Conservation (phyloP, 1,139 yeast genomes). For the Debaryomyces nepalensis region DNA sequence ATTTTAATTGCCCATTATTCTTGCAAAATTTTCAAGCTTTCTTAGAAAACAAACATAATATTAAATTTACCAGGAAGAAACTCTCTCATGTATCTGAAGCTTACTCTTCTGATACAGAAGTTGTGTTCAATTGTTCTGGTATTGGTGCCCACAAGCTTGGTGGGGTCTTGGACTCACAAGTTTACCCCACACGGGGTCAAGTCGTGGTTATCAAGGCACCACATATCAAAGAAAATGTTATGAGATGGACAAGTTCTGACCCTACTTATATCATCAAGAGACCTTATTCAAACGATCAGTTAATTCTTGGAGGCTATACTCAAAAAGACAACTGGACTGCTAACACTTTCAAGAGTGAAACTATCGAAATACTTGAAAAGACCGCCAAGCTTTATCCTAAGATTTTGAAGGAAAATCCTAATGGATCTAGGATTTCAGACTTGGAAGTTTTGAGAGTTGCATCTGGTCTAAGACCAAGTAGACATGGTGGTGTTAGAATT, state of each 20-base stretch:
- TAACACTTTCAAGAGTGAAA: constrained; percentile 57
- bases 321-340: constrained; percentile 63
- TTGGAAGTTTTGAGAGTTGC: constrained; percentile 57
- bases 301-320: constrained; percentile 70
- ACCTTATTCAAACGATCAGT: constrained; percentile 62
- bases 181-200: constrained; percentile 72
- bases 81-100: constrained; percentile 43
- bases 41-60: constrained; percentile 16
- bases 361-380: constrained; percentile 61
- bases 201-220: constrained; percentile 67
- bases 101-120: constrained; percentile 37
- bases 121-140: constrained; percentile 73
- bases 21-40: constrained; percentile 18
- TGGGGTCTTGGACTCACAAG: constrained; percentile 57
- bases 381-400: constrained; percentile 59
- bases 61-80: constrained; percentile 6
- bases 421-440: constrained; percentile 24
- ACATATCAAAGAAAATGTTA: constrained; percentile 50
- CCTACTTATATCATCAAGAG: constrained; percentile 75
- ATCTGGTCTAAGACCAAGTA: constrained; percentile 71
- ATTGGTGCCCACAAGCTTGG: constrained; percentile 60
- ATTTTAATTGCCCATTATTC: constrained; percentile 29
- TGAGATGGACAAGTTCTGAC: constrained; percentile 55
- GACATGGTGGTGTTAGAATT: constrained; percentile 70
- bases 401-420: constrained; percentile 42